phyloP scores from a whole-genome alignment of 2,329 filamentous ascomycete species.

The Canariomyces notabilis region DNA sequence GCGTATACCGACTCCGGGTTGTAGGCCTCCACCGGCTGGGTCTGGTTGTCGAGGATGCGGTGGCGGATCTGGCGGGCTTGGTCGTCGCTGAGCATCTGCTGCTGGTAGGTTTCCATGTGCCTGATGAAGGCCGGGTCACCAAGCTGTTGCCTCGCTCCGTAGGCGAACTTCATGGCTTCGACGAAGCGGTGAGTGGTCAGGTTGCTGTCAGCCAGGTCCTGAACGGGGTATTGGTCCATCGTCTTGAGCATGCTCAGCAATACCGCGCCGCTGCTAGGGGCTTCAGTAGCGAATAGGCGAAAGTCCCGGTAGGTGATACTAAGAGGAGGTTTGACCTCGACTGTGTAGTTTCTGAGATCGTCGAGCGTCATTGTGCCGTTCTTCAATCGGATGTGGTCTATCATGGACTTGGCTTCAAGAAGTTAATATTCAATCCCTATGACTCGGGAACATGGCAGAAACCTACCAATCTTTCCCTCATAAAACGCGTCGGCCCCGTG shows the following conservation, averaged over 20 bases:
- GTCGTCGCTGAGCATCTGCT: constrained; percentile 57
- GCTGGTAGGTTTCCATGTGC: constrained; percentile 59
- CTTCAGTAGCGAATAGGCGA: constrained; percentile 62
- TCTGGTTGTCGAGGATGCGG: constrained; percentile 67
- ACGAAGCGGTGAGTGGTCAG: constrained; percentile 76
- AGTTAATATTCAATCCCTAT: not conserved
- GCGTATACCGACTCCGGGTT: constrained; percentile 62
- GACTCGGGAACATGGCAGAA: constrained; percentile 24
- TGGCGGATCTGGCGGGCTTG: constrained; percentile 55
- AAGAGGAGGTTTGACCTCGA: constrained; percentile 56
- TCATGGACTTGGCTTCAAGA: constrained; percentile 60
- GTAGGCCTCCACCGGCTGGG: constrained; percentile 69
- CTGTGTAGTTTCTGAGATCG: constrained; percentile 69
- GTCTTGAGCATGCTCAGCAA: constrained; percentile 74
- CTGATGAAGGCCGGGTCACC: constrained; percentile 76
- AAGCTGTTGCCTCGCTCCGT: constrained; percentile 70
- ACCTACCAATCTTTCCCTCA: constrained; percentile 33
- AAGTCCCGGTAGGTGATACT: constrained; percentile 64
- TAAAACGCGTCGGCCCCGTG: constrained; percentile 48
- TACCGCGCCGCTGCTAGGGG: constrained; percentile 75
- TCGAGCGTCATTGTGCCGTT: constrained; percentile 84
- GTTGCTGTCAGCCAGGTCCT: constrained; percentile 51
- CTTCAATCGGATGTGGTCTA: constrained; percentile 58
- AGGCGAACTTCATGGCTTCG: constrained; percentile 87
- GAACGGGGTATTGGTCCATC: constrained; percentile 65